Base-by-base conservation (phyloP, 805 yeast genomes). In the Kodamaea hsintzibuensis region DNA sequence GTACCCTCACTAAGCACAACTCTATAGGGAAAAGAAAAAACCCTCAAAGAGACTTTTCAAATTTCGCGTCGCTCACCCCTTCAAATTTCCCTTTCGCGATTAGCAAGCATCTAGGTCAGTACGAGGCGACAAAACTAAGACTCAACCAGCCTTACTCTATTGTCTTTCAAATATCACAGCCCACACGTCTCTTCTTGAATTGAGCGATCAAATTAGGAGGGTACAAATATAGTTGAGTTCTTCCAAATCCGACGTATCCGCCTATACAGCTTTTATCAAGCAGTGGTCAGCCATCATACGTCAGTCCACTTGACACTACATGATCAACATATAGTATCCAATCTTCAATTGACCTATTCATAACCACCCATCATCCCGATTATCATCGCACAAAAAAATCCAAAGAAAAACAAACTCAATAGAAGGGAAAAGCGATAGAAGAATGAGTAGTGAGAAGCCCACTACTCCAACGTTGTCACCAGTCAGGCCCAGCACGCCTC, bases 381-480 rank as follows among this genome's bases (percentile, higher is more conserved):
- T 40, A 40, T 10, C 44, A 40, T 40, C 25, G 44, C 44, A 40
- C 25, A 27, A 45, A 43, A 43, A 22, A 48, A 14, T 18, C 55
- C 51, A 46, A 50, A 46, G 33, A 44, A 39, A 42, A 49, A 48
- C 40, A 44, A 35, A 35, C 42, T 50, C 38, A 17, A 40, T 25
- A 52, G 27, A 42, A 22, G 44, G 13, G 19, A 16, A 38, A 16
- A 35, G 14, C 13, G 27, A 16, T 35, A n/a, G 45, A 50, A 30
- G 19, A 16, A 63, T 62, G 63, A 60, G 60, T 56, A 58, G 63
- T 47, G 69, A 64, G 38, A 69, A 68, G 50, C 70, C 74, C 7
- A 59, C 66, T 38, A 71, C 77, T 22, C 78, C 78, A 7, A 40
- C 25, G 25, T 40, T 40, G 56, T 68, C 39, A 52, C 71, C 42